Conservation (phyloP, 2,329 filamentous ascomycete genomes). For the Aspergillus sp. region DNA sequence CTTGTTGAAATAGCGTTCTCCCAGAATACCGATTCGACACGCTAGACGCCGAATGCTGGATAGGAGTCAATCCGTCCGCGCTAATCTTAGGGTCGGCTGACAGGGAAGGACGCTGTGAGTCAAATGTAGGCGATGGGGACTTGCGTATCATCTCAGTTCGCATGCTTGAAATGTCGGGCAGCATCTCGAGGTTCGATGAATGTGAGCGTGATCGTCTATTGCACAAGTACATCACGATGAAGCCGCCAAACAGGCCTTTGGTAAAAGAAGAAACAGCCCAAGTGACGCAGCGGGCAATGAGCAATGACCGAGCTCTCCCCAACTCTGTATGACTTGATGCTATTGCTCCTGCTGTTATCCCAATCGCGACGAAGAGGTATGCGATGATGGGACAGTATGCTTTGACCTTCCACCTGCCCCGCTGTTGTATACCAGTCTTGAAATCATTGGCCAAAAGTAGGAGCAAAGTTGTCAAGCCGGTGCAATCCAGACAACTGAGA, state of each 20-base stretch:
- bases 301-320: constrained; percentile 9
- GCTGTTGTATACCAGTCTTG: constrained; percentile 7
- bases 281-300: constrained; percentile 33
- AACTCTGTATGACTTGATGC: constrained; percentile 14
- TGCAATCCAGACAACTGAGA: constrained; percentile 22
- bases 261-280: constrained; percentile 29
- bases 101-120: constrained; percentile 8
- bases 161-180: neutral
- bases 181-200: constrained; percentile 12
- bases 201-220: too few species aligned
- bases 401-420: constrained; percentile 12
- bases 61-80: constrained; percentile 5
- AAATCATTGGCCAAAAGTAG: constrained; percentile 14
- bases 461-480: constrained; percentile 13
- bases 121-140: constrained; percentile 6
- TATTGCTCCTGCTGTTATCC: constrained; percentile 23
- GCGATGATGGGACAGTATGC: constrained; percentile 13
- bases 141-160: too few species aligned
- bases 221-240: constrained; percentile 11
- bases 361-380: constrained; percentile 23
- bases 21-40: constrained; percentile 28
- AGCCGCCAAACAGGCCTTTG: constrained; percentile 27
- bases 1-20: constrained; percentile 20
- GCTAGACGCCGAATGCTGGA: constrained; percentile 18
- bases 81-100: constrained; percentile 10